Conservation (phyloP, 2,329 filamentous ascomycete species). For the Gliomastix tumulicola region DNA sequence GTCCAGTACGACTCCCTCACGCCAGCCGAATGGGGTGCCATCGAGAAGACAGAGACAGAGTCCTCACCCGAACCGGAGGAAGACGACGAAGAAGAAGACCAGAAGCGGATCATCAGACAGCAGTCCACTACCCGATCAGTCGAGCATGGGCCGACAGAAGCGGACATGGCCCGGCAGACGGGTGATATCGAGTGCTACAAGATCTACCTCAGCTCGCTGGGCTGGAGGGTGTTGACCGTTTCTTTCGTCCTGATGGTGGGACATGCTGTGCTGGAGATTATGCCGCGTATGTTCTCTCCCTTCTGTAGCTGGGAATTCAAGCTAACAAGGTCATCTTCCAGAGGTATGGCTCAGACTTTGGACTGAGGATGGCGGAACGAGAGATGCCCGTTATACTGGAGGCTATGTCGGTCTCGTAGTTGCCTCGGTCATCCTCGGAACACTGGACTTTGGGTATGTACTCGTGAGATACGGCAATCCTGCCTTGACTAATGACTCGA, state of each 20-base stretch:
- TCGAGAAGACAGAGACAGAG: no score
- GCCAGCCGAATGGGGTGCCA: slow-evolving; percentile 1
- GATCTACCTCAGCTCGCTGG: slow-evolving; percentile 12
- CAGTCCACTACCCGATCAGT: no score
- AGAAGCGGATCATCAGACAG: no score
- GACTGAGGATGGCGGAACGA: slow-evolving; percentile 1
- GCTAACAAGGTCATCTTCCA: neutral
- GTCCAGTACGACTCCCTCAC: slow-evolving; percentile 11
- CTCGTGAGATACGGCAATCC: no score
- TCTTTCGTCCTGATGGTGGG: slow-evolving; percentile 3
- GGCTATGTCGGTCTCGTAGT: neutral
- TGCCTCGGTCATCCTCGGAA: neutral
- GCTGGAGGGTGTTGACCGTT: slow-evolving; percentile 1
- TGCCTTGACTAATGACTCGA: no score
- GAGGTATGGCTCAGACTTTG: slow-evolving; percentile 5
- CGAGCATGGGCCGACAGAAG: no score
- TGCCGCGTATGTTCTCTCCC: slow-evolving; percentile 3
- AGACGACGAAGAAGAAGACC: no score
- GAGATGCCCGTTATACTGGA: neutral
- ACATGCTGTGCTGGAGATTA: slow-evolving; percentile 4
- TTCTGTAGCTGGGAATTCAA: neutral
- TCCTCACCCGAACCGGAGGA: no score
- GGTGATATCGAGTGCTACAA: slow-evolving; percentile 18
- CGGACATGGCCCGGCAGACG: slow-evolving; percentile 15
- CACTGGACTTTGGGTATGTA: slow-evolving; percentile 9